Base-by-base conservation (phyloP, 305 asterid genomes). In the Salvia sclarea region DNA sequence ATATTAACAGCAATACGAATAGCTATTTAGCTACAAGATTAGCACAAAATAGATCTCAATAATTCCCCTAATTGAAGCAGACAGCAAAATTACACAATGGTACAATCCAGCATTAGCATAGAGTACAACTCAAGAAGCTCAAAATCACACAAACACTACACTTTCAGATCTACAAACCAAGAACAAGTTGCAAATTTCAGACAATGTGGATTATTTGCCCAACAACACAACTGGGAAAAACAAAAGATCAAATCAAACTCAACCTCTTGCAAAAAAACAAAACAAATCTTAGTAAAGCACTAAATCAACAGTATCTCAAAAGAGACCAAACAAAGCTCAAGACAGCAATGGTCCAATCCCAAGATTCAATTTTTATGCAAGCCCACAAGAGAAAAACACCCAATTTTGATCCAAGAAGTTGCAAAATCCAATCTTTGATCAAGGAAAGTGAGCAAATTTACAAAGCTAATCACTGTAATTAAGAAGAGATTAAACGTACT, bases 401-500 rank as follows among this genome's bases (percentile, higher is more conserved):
- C 17, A 22, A 33, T 28, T 40, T 64, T 63, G 75, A 80, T 71
- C 79, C 74, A 60, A 58, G 25, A 35, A 72, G 33, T 47, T 28
- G 0, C n/a, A 47, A 55, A 60, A 38, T 48, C 1, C 13, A 62
- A 41, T 33, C 31, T 41, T 18, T 28, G 43, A 79, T 43, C 61
- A 79, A 63, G 35, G 66, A 43, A 57, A 41, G 18, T 20, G 1
- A 44, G 35, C 4, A 63, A 71, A 71, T 35, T 65, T 16, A 58
- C 60, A 66, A 28, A 58, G 63, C 28, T 38, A 54, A 66, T 45
- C 67, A 57, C 49, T 57, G 61, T 5, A 70, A 20, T 28, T 44
- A 72, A 66, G 74, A 38, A 38, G 44, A 38, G n/a, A 38, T 56
- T 50, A 74, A 54, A 93, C 98, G 91, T 94, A 91, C 98, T 91